Percentiles rank a stretch among this genome's conserved stretches.
Evolutionary conservation across 2,329 filamentous ascomycete species (phyloP).

Genomic region (Chrysoporthe deuterocubensis): DNA sequence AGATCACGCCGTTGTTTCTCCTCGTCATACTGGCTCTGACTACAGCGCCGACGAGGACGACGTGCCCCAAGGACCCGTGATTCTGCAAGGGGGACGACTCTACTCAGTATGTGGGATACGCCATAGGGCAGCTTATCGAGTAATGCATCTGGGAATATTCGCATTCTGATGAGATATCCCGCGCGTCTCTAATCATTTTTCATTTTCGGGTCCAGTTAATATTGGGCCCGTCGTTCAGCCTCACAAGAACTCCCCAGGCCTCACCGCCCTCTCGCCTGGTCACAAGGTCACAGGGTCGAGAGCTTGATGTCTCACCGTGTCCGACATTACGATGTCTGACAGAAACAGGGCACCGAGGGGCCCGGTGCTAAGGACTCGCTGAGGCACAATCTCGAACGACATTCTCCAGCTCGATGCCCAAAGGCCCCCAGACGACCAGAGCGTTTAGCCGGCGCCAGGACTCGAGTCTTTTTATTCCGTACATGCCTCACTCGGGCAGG

Average conservation of each 20-base stretch:
- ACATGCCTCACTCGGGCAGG: conserved; percentile 25
- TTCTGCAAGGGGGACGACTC: neutral
- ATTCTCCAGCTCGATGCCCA: neutral
- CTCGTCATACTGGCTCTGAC: neutral
- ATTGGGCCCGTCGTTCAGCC: conserved; percentile 24
- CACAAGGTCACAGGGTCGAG: conserved; percentile 7
- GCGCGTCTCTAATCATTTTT: neutral
- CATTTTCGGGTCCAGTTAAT: neutral
- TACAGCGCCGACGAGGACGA: neutral
- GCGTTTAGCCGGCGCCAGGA: neutral
- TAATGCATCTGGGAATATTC: neutral
- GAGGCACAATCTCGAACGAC: conserved; percentile 5
- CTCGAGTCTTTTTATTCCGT: neutral
- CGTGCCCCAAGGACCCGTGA: neutral
- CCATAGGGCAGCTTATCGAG: neutral
- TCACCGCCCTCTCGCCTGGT: conserved; percentile 26
- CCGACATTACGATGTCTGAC: conserved; percentile 22
- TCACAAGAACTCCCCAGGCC: conserved; percentile 16
- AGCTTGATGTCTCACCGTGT: conserved; percentile 25
- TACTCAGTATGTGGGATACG: neutral
- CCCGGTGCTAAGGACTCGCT: neutral
- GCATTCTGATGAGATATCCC: neutral
- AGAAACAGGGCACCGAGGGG: conserved; percentile 11
- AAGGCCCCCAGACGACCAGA: neutral
- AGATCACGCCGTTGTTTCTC: neutral